A percentile compares a stretch with the other conserved stretches of the same genome.
These are phyloP conservation scores for Mycena metata DNA, from an alignment of 768 basidiomycete species.

Conservation along the genomic window DNA sequence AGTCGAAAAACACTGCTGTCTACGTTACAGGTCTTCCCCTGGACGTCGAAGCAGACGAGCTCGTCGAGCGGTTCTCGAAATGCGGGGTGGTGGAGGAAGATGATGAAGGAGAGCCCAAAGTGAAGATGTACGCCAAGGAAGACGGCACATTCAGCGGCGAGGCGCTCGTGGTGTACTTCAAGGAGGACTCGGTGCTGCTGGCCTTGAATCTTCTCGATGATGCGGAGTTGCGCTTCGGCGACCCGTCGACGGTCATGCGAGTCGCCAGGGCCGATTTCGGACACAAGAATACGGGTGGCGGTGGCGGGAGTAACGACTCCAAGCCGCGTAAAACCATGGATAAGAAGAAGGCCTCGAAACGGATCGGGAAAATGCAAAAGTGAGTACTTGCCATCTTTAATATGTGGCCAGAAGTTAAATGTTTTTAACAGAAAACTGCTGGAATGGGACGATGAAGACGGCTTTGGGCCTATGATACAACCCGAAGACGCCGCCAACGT, in stretches of 20 bases:
- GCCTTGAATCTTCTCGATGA: constrained; percentile 92
- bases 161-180: constrained; percentile 96
- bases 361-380: constrained; percentile 92
- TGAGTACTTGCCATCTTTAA: constrained; percentile 49
- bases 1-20: constrained; percentile 93
- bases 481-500: constrained; percentile 63
- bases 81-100: constrained; percentile 96
- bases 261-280: constrained; percentile 84
- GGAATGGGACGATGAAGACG: constrained; percentile 96
- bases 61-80: constrained; percentile 89
- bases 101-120: constrained; percentile 89
- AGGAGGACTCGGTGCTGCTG: constrained; percentile 92
- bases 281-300: constrained; percentile 69
- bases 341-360: constrained; percentile 81
- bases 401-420: background rate
- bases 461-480: constrained; percentile 81
- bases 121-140: constrained; percentile 95
- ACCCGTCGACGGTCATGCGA: constrained; percentile 77
- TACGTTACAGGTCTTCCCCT: constrained; percentile 88
- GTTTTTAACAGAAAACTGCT: constrained; percentile 76
- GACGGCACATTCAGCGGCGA: constrained; percentile 94
- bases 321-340: constrained; percentile 75
- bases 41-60: constrained; percentile 79
- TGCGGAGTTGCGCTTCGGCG: constrained; percentile 89
- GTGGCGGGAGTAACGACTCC: constrained; percentile 52